phyloP scores from a whole-genome alignment of 805 yeast species.

The Jamesozyma hellenica region DNA sequence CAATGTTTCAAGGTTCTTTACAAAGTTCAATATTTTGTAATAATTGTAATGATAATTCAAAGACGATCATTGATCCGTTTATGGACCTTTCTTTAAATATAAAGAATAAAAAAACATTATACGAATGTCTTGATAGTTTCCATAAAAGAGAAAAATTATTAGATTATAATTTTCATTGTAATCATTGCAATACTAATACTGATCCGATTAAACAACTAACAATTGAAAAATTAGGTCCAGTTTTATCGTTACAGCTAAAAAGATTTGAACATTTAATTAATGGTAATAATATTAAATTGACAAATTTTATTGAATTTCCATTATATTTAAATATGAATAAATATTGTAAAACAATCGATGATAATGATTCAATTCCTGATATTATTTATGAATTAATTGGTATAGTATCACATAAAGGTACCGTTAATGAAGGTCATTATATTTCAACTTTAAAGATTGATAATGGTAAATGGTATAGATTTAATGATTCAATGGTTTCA shows the following conservation, averaged over 20 bases:
- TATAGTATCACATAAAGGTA: slow-evolving; percentile 80
- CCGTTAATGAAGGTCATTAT: slow-evolving; percentile 94
- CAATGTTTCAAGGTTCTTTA: slow-evolving; percentile 72
- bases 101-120: slow-evolving; percentile 35
- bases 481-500: slow-evolving; percentile 81
- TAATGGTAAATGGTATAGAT: slow-evolving; percentile 78
- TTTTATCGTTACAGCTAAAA: slow-evolving; percentile 76
- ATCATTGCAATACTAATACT: slow-evolving; percentile 49
- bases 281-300: slow-evolving; percentile 55
- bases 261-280: slow-evolving; percentile 38
- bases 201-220: slow-evolving; percentile 64
- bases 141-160: slow-evolving; percentile 62
- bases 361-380: slow-evolving; percentile 23
- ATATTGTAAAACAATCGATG: slow-evolving; percentile 31
- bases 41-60: slow-evolving; percentile 53
- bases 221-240: slow-evolving; percentile 61
- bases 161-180: slow-evolving; percentile 66
- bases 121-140: slow-evolving; percentile 64
- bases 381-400: slow-evolving; percentile 77
- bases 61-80: slow-evolving; percentile 71
- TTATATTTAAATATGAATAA: slow-evolving; percentile 59
- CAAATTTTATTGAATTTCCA: slow-evolving; percentile 65
- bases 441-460: slow-evolving; percentile 63
- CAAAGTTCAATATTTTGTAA: slow-evolving; percentile 71
- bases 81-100: slow-evolving; percentile 82